Evolutionary conservation across 2,329 filamentous ascomycete species (phyloP).

Genomic region (Trichoderma polysporum): DNA sequence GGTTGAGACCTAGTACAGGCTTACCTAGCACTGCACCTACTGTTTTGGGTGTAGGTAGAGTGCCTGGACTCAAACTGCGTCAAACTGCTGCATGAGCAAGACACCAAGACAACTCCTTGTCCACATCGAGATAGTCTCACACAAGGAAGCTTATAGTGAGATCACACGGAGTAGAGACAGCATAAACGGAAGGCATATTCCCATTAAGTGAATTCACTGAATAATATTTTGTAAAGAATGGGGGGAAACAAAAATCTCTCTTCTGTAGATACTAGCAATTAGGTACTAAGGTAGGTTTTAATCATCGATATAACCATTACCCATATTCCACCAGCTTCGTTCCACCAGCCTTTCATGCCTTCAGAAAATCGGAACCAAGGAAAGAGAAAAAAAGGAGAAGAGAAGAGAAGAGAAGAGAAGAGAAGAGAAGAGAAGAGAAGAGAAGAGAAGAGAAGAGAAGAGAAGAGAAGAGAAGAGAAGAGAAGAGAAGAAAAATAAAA

Average conservation of each 20-base stretch:
- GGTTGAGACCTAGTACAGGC: neutral
- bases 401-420: neutral
- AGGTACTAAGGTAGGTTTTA: neutral
- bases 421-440: neutral
- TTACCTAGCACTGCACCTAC: too few species aligned
- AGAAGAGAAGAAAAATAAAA: neutral
- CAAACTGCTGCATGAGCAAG: too few species aligned
- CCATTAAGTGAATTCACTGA: neutral
- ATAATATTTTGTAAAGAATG: neutral
- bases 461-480: neutral
- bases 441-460: neutral
- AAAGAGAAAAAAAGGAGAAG: neutral
- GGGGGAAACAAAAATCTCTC: neutral
- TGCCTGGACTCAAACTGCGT: too few species aligned
- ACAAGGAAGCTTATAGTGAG: neutral
- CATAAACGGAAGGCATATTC: neutral
- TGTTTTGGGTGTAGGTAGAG: neutral
- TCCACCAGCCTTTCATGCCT: neutral
- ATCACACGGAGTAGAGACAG: neutral
- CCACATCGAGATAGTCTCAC: neutral
- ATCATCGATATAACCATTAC: constrained; percentile 1
- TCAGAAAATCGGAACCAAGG: neutral
- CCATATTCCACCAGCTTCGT: neutral
- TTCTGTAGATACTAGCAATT: neutral
- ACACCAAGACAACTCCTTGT: neutral